Base-by-base conservation (phyloP, 73 alveolate genomes). In the Paramecium sexaurelia region DNA sequence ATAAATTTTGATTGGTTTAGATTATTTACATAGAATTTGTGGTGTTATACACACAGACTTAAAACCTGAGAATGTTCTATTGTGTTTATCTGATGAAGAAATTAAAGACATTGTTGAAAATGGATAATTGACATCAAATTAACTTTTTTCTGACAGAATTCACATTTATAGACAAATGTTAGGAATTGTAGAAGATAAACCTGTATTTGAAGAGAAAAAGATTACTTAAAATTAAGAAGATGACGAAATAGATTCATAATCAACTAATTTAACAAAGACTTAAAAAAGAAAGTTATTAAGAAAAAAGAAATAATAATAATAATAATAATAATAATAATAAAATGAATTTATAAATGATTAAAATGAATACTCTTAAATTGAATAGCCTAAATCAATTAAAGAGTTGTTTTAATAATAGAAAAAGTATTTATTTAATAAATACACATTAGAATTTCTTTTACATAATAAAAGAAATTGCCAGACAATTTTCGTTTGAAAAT, bases 1-100 rank as follows among this genome's bases (percentile, higher is more conserved):
- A 85, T 98, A 98, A 92, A 95, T 98, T 32, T 92, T 98, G 78
- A 96, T 98, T 9, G 99, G 99, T 39, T 84, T 98, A 45, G 99
- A 98, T 92, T 98, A 97, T 91, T 73, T 98, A 92, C 99, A 98
- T 91, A 85, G 99, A 61, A 88, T 98, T 45, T 97, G 99, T 84
- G 97, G 97, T 51, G 96, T 98, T 66, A 96, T 98, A 61, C 99
- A 98, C 91, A 96, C 99, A 7, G 99, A 98, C 91, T 75, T 98
- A 41, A 98, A 98, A 92, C 99, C 99, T 13, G 99, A 98, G 85
- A 98, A 98, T 90, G 98, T 97, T 13, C 69, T 94, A 55, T 92
- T 98, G 13, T 96, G 97, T 40, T 92, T 97, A 41, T 95, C 97
- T 15, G 94, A 97, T 40, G 94, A 92, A 33, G 97, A 97, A 57